Conservation (phyloP, 108 stramenopile species). For the Skeletonema tropicum region DNA sequence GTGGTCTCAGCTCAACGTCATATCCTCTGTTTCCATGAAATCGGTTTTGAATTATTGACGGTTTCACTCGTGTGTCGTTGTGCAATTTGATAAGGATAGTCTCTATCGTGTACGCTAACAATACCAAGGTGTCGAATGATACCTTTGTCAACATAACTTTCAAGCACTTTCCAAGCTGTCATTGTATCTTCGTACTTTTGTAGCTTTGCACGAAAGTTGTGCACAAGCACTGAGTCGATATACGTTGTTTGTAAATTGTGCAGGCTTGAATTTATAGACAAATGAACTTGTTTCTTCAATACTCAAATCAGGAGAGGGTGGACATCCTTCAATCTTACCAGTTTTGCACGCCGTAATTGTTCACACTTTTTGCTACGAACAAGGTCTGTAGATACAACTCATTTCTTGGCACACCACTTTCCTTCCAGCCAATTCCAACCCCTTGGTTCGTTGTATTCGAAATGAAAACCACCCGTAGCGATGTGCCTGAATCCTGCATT, state of each 20-base stretch:
- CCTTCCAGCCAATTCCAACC: constrained; percentile 49
- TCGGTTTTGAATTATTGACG: constrained; percentile 48
- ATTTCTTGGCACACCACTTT: constrained; percentile 35
- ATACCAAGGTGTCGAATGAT: constrained; percentile 45
- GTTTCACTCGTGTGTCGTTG: constrained; percentile 37
- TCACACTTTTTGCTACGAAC: constrained; percentile 36
- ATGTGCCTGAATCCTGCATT: constrained; percentile 48
- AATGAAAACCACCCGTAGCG: constrained; percentile 48
- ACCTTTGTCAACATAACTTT: constrained; percentile 42
- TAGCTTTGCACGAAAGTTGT: constrained; percentile 52
- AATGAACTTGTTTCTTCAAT: constrained; percentile 53
- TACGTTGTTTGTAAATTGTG: constrained; percentile 43
- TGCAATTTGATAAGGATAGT: constrained; percentile 28
- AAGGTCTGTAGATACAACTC: constrained; percentile 52
- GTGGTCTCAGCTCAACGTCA: constrained; percentile 27
- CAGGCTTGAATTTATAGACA: constrained; percentile 38
- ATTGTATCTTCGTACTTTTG: constrained; percentile 37
- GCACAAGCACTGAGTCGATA: constrained; percentile 48
- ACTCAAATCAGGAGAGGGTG: constrained; percentile 9
- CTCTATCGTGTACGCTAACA: constrained; percentile 42
- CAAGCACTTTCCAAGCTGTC: constrained; percentile 45
- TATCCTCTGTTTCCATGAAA: constrained; percentile 50
- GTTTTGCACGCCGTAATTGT: constrained; percentile 19
- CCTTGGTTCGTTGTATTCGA: constrained; percentile 49
- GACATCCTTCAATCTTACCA: constrained; percentile 19